phyloP scores from a whole-genome alignment of 257 asterid species.

The Petunia axillaris region DNA sequence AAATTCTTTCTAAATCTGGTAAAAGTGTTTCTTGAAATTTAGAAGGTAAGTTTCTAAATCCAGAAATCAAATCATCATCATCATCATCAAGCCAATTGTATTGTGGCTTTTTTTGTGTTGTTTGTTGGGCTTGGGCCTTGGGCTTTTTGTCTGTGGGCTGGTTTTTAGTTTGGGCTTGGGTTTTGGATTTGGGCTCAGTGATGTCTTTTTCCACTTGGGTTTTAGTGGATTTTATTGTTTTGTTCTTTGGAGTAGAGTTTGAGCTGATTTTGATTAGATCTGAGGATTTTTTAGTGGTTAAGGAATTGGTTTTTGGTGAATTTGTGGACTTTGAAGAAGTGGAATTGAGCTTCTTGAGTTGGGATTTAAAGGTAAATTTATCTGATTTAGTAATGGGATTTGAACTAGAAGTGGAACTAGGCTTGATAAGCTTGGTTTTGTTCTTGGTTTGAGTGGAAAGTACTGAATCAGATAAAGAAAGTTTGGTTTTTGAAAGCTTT shows the following conservation, averaged over 20 bases:
- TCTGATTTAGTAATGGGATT: conserved; percentile 9
- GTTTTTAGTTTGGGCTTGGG: conserved; percentile 29
- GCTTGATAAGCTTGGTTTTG: conserved; percentile 43
- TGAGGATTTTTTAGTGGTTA: conserved; percentile 53
- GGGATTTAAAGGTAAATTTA: conserved; percentile 43
- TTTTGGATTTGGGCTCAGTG: conserved; percentile 22
- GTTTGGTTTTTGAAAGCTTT: conserved; percentile 36
- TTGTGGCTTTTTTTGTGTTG: conserved; percentile 35
- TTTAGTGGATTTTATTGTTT: conserved; percentile 38
- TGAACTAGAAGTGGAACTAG: conserved; percentile 28
- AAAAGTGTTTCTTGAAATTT: conserved; percentile 73
- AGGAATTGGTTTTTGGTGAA: conserved; percentile 40
- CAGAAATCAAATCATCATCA: conserved; percentile 66
- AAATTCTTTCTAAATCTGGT: conserved; percentile 80
- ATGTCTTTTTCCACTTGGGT: background rate
- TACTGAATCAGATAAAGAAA: conserved; percentile 30
- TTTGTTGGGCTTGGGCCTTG: conserved; percentile 34
- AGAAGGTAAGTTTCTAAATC: conserved; percentile 65
- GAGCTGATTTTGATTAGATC: conserved; percentile 49
- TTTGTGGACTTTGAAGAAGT: conserved; percentile 53
- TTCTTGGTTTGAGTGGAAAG: conserved; percentile 33
- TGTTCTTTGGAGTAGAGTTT: conserved; percentile 45
- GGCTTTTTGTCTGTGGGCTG: conserved; percentile 24
- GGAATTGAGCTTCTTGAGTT: conserved; percentile 66
- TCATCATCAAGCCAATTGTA: conserved; percentile 52